phyloP scores from a whole-genome alignment of 176 grass and related monocot genomes.

The Elymus sibiricus region DNA sequence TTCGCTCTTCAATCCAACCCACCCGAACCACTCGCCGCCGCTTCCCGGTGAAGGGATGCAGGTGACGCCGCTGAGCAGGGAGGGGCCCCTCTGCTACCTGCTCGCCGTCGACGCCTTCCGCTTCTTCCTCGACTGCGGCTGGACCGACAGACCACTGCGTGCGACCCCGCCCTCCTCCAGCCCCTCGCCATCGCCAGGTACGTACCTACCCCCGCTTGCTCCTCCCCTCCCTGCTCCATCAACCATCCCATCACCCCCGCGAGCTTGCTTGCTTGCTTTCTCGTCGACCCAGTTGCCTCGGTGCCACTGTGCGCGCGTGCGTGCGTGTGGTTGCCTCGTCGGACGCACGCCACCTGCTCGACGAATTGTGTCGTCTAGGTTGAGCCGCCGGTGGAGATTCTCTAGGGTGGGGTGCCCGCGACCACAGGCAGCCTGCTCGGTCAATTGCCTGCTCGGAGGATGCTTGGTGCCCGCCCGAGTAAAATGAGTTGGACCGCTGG shows the following conservation, averaged over 20 bases:
- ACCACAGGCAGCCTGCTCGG: too few relatives aligned
- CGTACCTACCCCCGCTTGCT: not conserved
- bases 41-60: conserved; percentile 41
- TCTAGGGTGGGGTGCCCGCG: too few relatives aligned
- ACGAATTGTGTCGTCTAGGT: too few relatives aligned
- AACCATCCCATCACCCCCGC: not conserved
- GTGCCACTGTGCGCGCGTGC: not conserved
- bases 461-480: too few relatives aligned
- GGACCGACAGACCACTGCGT: too few relatives aligned
- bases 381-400: too few relatives aligned
- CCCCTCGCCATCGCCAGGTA: conserved; percentile 84
- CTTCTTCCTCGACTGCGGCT: conserved; percentile 80
- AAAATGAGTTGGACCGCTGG: too few relatives aligned
- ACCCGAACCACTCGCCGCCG: not conserved
- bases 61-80: conserved; percentile 68
- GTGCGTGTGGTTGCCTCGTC: too few relatives aligned
- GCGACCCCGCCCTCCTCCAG: conserved; percentile 68
- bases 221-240: not conserved
- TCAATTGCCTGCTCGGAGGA: too few relatives aligned
- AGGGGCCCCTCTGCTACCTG: conserved; percentile 65
- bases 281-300: not conserved
- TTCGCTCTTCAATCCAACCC: too few relatives aligned
- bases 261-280: not conserved
- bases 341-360: too few relatives aligned
- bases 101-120: conserved; percentile 86